These are phyloP conservation scores for Hemisphaericaspora nanyangensis DNA, from an alignment of 805 yeast genomes.

Conservation along the genomic window DNA sequence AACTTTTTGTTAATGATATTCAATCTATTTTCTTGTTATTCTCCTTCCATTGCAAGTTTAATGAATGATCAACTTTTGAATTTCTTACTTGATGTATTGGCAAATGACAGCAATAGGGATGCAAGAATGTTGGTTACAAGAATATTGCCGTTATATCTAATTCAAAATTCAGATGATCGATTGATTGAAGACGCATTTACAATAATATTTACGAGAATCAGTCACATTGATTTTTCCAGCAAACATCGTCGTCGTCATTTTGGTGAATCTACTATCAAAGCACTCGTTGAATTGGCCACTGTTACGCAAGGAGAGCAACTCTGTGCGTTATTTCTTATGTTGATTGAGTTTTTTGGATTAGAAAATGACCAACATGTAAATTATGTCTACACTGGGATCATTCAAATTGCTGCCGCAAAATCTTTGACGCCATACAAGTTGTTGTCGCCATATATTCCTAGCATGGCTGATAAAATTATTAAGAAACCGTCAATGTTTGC, in stretches of 20 bases:
- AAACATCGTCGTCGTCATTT: slow-evolving; percentile 31
- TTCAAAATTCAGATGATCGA: slow-evolving; percentile 21
- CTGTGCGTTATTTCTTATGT: slow-evolving; percentile 58
- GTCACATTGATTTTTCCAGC: slow-evolving; percentile 34
- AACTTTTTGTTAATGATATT: slow-evolving; percentile 47
- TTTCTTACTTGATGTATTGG: slow-evolving; percentile 38
- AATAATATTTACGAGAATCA: slow-evolving; percentile 38
- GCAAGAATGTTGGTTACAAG: slow-evolving; percentile 51
- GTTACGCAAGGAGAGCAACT: slow-evolving; percentile 64
- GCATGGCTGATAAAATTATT: slow-evolving; percentile 61
- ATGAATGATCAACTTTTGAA: slow-evolving; percentile 28
- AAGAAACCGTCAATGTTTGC: slow-evolving; percentile 54
- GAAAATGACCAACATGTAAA: slow-evolving; percentile 62
- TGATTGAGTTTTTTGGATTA: slow-evolving; percentile 66
- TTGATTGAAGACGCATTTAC: slow-evolving; percentile 33
- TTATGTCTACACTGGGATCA: slow-evolving; percentile 62
- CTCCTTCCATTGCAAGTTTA: slow-evolving; percentile 36
- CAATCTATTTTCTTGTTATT: slow-evolving; percentile 49
- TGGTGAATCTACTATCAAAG: slow-evolving; percentile 55
- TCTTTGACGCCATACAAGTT: slow-evolving; percentile 72
- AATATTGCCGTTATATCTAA: slow-evolving; percentile 50
- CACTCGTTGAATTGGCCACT: slow-evolving; percentile 64
- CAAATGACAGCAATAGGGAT: slow-evolving; percentile 45
- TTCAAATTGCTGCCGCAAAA: slow-evolving; percentile 53
- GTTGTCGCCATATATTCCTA: slow-evolving; percentile 74